phyloP scores from a whole-genome alignment of 31 red algal genomes.

The Porphyra umbilicalis region DNA sequence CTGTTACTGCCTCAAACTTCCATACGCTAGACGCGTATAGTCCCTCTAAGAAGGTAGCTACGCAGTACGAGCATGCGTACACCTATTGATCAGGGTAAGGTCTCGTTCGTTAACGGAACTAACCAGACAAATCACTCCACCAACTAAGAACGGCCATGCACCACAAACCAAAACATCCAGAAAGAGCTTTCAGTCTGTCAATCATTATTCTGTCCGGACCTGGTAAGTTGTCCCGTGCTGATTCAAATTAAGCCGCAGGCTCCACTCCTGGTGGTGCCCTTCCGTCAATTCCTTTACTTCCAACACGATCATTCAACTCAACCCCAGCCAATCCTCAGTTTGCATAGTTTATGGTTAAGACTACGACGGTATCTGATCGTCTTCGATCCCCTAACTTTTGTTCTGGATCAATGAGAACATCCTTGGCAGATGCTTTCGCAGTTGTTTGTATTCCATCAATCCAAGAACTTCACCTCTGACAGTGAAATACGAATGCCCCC shows the following conservation, averaged over 20 bases:
- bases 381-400: constrained; percentile 50
- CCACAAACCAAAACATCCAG: constrained; percentile 33
- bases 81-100: constrained; percentile 27
- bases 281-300: constrained; percentile 34
- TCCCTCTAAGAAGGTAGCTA: no score
- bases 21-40: no score
- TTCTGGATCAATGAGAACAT: constrained; percentile 37
- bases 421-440: constrained; percentile 40
- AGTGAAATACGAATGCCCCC: constrained; percentile 46
- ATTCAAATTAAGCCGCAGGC: constrained; percentile 59
- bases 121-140: constrained; percentile 77
- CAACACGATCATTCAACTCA: background rate
- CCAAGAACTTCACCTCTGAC: constrained; percentile 29
- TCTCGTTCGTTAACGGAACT: constrained; percentile 83
- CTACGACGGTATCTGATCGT: constrained; percentile 45
- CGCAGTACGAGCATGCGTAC: no score
- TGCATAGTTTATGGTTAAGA: constrained; percentile 11
- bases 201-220: constrained; percentile 38
- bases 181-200: constrained; percentile 17
- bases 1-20: no score
- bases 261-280: constrained; percentile 35
- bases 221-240: constrained; percentile 46
- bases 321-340: background rate
- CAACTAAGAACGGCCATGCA: constrained; percentile 51
- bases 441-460: constrained; percentile 30